Percentiles rank a stretch among this genome's conserved stretches.
Conservation (phyloP, 2,329 filamentous ascomycete species). For the Colletotrichum nymphaeae region DNA sequence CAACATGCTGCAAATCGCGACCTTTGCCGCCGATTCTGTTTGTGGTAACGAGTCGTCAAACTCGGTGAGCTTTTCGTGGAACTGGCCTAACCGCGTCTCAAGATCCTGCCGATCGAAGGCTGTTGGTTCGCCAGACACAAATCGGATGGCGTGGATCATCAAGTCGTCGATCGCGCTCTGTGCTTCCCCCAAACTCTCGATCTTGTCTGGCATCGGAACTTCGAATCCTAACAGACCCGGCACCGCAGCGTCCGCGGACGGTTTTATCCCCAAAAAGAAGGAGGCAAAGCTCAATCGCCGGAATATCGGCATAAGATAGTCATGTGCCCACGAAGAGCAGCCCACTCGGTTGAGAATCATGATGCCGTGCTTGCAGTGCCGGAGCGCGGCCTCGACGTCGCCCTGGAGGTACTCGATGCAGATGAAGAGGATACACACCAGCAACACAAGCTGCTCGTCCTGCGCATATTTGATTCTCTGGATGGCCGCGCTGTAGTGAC, state of each 20-base stretch:
- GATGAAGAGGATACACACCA: conserved; percentile 62
- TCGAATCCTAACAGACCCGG: conserved; percentile 47
- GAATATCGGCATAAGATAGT: conserved; percentile 40
- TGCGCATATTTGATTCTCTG: conserved; percentile 41
- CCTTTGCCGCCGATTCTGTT: conserved; percentile 1
- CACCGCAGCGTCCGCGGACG: conserved; percentile 41
- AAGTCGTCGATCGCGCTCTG: conserved; percentile 48
- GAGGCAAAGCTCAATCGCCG: conserved; percentile 21
- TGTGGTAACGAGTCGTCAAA: conserved; percentile 42
- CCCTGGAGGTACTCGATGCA: conserved; percentile 66
- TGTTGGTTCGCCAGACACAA: conserved; percentile 41
- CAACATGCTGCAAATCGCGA: conserved; percentile 20
- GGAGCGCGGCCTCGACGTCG: conserved; percentile 50
- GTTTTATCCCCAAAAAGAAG: conserved; percentile 33
- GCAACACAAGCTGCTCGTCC: conserved; percentile 45
- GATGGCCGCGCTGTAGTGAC: conserved; percentile 44
- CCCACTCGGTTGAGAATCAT: conserved; percentile 22
- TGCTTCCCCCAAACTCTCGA: conserved; percentile 46
- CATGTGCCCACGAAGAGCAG: conserved; percentile 50
- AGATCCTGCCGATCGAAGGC: conserved; percentile 41
- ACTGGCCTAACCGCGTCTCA: conserved; percentile 45
- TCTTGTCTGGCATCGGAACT: conserved; percentile 46
- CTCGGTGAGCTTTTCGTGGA: conserved; percentile 43
- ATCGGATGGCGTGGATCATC: conserved; percentile 36
- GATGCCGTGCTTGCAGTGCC: conserved; percentile 27